Evolutionary conservation across 2,329 filamentous ascomycete genomes (phyloP), one percentile per base, ranked within the genome.

Genomic region (Periconia sp.): DNA sequence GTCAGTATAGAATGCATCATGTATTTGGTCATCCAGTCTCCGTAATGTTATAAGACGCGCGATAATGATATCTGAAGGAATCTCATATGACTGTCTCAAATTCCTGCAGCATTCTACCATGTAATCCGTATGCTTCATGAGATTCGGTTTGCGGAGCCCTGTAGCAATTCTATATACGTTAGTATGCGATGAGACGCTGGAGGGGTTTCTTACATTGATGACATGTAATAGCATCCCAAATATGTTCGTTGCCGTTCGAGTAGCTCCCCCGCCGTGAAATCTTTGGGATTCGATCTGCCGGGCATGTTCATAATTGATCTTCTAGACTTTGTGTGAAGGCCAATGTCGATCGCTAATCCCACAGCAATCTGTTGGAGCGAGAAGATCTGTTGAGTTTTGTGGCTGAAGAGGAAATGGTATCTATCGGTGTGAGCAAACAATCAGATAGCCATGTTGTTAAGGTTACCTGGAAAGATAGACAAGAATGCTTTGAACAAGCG

Each of bases 401-500:
- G 69, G 43, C 65, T 70, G 37, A 71, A 71, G 0, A 70, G 57
- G 30, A 69, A 73, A 37, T 72, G 69, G 41, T 73, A 72, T 65
- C 68, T 72, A 41, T 2, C 64, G 2, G 15, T 61, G 59, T 50
- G 11, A 46, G 14, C 18, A n/a, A 13, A 11, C 18, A 45, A 13
- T 5, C 18, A 0, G 1, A 17, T 2, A 13, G 11, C 15, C 6
- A 20, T 15, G 30, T 23, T 37, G 19, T 44, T 5, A 31, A n/a
- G 43, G 56, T 19, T 51, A 70, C 70, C 69, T 71, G 13, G 68
- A 68, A 1, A 72, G 51, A 47, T 73, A 73, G 1, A 73, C 64
- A 6, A 72, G 57, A 5, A 71, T 54, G 46, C 70, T 69, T 49
- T 73, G 70, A 0, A 73, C 55, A 5, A 73, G 51, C 10, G 65